A percentile compares a stretch with the other conserved stretches of the same genome.
Conservation (phyloP, 345 rosid species). For the Salix suchowensis region DNA sequence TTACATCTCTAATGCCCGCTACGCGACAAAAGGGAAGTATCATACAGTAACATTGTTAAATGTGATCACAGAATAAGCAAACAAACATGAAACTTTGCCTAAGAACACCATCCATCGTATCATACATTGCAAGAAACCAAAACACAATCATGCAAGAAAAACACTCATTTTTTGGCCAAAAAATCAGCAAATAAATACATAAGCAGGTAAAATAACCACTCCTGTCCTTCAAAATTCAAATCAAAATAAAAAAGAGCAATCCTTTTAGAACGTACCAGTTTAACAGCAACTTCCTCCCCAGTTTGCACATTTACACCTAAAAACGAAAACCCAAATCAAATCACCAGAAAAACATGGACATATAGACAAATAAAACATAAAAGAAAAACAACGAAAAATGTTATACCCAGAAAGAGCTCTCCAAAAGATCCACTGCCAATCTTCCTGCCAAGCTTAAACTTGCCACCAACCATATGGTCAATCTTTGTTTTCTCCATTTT, state of each 20-base stretch:
- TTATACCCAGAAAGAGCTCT: constrained; percentile 78
- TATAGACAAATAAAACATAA: neutral
- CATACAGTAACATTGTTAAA: neutral
- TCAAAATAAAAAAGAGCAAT: neutral
- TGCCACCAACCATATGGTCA: constrained; percentile 73
- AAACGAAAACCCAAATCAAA: constrained; percentile 13
- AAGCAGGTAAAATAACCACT: neutral
- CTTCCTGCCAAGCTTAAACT: constrained; percentile 89
- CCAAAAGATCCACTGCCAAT: constrained; percentile 98
- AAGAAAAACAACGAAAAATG: neutral
- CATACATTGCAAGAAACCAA: neutral
- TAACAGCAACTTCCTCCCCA: constrained; percentile 84
- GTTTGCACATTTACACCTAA: constrained; percentile 70
- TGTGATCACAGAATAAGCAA: neutral
- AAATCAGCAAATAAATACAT: neutral
- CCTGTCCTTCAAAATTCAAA: neutral
- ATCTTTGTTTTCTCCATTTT: constrained; percentile 35
- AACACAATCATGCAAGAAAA: neutral
- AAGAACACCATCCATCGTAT: neutral
- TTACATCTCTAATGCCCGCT: neutral
- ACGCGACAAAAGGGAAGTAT: neutral
- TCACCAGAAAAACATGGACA: constrained; percentile 9
- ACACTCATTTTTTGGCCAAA: neutral
- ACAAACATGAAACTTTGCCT: neutral
- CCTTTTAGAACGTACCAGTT: constrained; percentile 46